These are phyloP conservation scores for Cnidoscolus chayamansa DNA, from an alignment of 441 rosid genomes.

Conservation along the genomic window DNA sequence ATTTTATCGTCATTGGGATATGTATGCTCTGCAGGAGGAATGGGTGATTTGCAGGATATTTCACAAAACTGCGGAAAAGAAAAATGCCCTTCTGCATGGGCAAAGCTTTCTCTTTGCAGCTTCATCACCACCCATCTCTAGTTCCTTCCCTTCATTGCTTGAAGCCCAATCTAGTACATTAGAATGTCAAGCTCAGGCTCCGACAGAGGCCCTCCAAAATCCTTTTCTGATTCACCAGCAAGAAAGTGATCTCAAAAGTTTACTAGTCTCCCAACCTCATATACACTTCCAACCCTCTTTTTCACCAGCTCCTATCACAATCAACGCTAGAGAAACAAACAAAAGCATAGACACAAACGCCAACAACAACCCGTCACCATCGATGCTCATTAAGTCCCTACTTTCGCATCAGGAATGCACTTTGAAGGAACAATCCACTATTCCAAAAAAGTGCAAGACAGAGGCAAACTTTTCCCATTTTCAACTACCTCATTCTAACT, in stretches of 20 bases:
- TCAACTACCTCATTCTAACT: constrained; percentile 35
- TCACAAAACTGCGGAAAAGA: constrained; percentile 67
- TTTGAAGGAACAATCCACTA: constrained; percentile 33
- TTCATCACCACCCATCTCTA: constrained; percentile 22
- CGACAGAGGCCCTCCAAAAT: constrained; percentile 22
- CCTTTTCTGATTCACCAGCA: constrained; percentile 31
- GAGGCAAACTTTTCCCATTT: constrained; percentile 45
- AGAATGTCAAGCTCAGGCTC: constrained; percentile 36
- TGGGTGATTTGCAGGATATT: constrained; percentile 95
- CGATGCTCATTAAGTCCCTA: constrained; percentile 52
- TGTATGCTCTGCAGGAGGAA: constrained; percentile 59
- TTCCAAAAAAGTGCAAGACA: constrained; percentile 54
- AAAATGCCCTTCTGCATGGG: constrained; percentile 32
- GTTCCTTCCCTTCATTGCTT: constrained; percentile 44
- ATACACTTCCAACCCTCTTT: constrained; percentile 24
- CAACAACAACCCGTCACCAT: constrained; percentile 28
- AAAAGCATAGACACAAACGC: constrained; percentile 21
- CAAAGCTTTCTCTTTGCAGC: constrained; percentile 32
- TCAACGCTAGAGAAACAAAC: constrained; percentile 18
- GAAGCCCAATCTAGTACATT: constrained; percentile 36
- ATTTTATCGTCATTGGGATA: too few relatives aligned
- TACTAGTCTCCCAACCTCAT: constrained; percentile 35
- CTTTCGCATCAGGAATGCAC: constrained; percentile 45
- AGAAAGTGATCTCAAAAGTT: constrained; percentile 47
- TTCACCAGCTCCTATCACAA: constrained; percentile 5